Conservation (phyloP, 768 basidiomycete species). For the Aureoboletus auriporus region DNA sequence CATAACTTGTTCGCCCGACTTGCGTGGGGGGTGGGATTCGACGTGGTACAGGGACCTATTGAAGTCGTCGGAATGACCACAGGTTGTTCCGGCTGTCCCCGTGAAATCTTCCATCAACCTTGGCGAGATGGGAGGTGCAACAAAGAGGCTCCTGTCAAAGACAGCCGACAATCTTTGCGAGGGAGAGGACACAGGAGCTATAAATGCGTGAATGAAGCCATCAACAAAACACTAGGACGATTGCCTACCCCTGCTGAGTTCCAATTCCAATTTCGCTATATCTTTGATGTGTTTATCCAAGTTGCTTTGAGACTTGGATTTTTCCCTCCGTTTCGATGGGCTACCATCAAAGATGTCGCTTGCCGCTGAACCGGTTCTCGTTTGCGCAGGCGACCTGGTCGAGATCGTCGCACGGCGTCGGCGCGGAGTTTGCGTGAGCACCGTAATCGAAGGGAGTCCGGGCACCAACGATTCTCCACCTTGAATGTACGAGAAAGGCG, state of each 20-base stretch:
- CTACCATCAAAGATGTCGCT: constrained; percentile 40
- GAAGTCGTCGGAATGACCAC: constrained; percentile 37
- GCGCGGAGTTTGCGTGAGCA: constrained; percentile 31
- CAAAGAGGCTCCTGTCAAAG: constrained; percentile 65
- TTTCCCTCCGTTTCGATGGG: constrained; percentile 62
- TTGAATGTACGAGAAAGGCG: constrained; percentile 21
- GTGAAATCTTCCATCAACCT: constrained; percentile 37
- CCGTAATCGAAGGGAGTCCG: constrained; percentile 14
- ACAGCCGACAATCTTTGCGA: constrained; percentile 59
- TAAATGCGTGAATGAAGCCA: not conserved
- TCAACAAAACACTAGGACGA: not conserved
- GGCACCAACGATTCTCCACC: constrained; percentile 19
- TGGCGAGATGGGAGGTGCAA: constrained; percentile 43
- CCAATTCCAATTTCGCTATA: constrained; percentile 58
- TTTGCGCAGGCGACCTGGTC: constrained; percentile 52
- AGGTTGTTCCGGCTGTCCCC: constrained; percentile 19
- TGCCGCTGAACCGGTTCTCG: constrained; percentile 17
- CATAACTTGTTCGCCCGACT: constrained; percentile 31
- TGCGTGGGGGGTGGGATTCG: constrained; percentile 57
- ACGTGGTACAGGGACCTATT: constrained; percentile 60
- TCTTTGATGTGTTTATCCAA: constrained; percentile 66
- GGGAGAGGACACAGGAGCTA: constrained; percentile 35
- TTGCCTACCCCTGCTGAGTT: constrained; percentile 57
- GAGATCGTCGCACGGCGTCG: constrained; percentile 64
- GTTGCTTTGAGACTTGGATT: constrained; percentile 63